Conservation (phyloP, 352 stramenopile genomes). For the Phytophthora cactorum region DNA sequence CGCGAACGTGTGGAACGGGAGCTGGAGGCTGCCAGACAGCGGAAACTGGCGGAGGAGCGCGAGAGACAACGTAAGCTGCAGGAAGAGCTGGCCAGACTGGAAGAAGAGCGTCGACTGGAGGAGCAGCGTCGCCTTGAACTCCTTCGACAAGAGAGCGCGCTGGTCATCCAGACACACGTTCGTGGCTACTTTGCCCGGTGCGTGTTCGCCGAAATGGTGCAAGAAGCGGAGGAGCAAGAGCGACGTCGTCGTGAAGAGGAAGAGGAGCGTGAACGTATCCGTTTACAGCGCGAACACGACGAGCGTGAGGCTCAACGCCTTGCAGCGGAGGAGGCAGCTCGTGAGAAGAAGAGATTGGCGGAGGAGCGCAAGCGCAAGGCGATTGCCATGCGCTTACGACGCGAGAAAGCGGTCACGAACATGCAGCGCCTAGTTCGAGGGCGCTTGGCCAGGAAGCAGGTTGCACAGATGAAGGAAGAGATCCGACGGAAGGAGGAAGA, state of each 20-base stretch:
- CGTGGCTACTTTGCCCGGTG: slow-evolving; percentile 58
- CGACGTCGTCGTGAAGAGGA: slow-evolving; percentile 50
- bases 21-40: slow-evolving; percentile 32
- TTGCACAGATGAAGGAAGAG: slow-evolving; percentile 33
- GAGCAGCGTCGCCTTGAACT: slow-evolving; percentile 28
- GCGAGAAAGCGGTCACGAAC: slow-evolving; percentile 33
- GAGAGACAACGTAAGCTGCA: slow-evolving; percentile 38
- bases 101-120: slow-evolving; percentile 46
- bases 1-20: slow-evolving; percentile 43
- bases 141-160: slow-evolving; percentile 39
- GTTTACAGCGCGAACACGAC: slow-evolving; percentile 39
- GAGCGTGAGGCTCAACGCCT: slow-evolving; percentile 40
- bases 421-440: slow-evolving; percentile 50
- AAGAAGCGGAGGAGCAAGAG: slow-evolving; percentile 45
- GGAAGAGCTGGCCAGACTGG: slow-evolving; percentile 37
- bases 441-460: slow-evolving; percentile 26
- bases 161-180: slow-evolving; percentile 52
- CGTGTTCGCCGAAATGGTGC: slow-evolving; percentile 42
- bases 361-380: slow-evolving; percentile 47
- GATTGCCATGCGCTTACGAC: slow-evolving; percentile 34
- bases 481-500: slow-evolving; percentile 21
- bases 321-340: slow-evolving; percentile 43
- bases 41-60: slow-evolving; percentile 43
- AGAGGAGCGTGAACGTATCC: slow-evolving; percentile 46
- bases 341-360: slow-evolving; percentile 32